Percentiles rank a stretch among this genome's conserved stretches.
Evolutionary conservation across 2,329 filamentous ascomycete species (phyloP).

Genomic region (Pezicula carpinea): DNA sequence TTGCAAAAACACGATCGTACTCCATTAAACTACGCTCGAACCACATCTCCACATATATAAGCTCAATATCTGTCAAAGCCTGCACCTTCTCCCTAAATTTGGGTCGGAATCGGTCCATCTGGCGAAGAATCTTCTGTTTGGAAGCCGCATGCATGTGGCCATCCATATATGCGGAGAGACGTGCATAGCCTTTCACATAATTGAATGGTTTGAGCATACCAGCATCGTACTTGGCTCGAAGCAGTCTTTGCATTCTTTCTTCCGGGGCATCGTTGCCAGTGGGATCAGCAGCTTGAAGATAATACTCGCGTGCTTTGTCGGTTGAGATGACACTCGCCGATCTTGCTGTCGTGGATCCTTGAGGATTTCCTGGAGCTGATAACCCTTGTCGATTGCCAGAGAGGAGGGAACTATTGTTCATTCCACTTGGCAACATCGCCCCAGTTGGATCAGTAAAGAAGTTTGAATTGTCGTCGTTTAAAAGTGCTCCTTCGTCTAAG

Average conservation of each 20-base stretch:
- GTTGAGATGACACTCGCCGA: slow-evolving; percentile 55
- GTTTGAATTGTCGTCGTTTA: slow-evolving; percentile 62
- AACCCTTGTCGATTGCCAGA: slow-evolving; percentile 25
- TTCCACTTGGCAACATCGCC: slow-evolving; percentile 43
- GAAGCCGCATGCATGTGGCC: slow-evolving; percentile 76
- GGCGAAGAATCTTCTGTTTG: slow-evolving; percentile 85
- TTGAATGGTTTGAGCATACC: slow-evolving; percentile 95
- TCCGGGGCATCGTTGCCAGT: slow-evolving; percentile 82
- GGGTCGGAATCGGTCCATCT: slow-evolving; percentile 87
- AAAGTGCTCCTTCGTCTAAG: slow-evolving; percentile 74
- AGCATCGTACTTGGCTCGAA: slow-evolving; percentile 94
- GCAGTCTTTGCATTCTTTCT: slow-evolving; percentile 89
- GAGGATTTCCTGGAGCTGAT: slow-evolving; percentile 32
- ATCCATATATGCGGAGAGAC: slow-evolving; percentile 88
- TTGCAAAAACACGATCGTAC: slow-evolving; percentile 96
- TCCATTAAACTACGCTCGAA: slow-evolving; percentile 96
- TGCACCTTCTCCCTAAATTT: slow-evolving; percentile 97
- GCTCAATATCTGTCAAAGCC: slow-evolving; percentile 84
- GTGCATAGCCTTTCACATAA: slow-evolving; percentile 93
- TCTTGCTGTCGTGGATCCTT: slow-evolving; percentile 53
- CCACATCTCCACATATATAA: slow-evolving; percentile 98
- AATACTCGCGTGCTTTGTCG: slow-evolving; percentile 76
- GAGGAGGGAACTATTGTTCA: slow-evolving; percentile 34
- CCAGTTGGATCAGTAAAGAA: slow-evolving; percentile 52
- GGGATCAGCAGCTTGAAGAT: slow-evolving; percentile 93